phyloP scores from a whole-genome alignment of 805 yeast species.

The Candida dajiaensis region DNA sequence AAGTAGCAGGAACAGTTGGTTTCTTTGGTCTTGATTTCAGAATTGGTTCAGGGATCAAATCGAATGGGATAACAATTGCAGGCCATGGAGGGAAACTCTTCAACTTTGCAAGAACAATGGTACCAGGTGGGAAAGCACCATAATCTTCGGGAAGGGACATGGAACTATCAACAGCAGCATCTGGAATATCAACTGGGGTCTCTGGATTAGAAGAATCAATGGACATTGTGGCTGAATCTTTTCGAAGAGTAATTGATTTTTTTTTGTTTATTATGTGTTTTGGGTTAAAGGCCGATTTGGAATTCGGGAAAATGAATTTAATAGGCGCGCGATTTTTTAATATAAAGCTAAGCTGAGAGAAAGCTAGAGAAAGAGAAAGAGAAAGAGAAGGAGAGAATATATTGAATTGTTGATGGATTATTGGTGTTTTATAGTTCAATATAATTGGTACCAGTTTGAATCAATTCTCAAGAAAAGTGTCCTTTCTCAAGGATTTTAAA shows the following conservation, averaged over 20 bases:
- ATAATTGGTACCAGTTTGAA: too few species aligned
- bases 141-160: constrained; percentile 5
- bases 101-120: constrained; percentile 67
- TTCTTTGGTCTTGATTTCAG: constrained; percentile 44
- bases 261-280: neutral
- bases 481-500: too few species aligned
- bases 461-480: too few species aligned
- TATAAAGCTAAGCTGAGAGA: too few species aligned
- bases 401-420: too few species aligned
- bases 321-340: too few species aligned
- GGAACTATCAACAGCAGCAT: neutral
- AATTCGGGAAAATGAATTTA: too few species aligned
- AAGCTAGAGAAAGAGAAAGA: too few species aligned
- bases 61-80: constrained; percentile 64
- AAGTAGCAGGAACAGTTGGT: constrained; percentile 14
- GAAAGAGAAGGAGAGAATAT: too few species aligned
- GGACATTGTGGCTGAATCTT: neutral
- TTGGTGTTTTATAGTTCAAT: too few species aligned
- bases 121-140: constrained; percentile 38
- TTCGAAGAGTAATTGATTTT: too few species aligned
- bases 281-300: too few species aligned
- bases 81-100: constrained; percentile 94
- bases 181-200: neutral
- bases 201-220: neutral
- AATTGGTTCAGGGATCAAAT: constrained; percentile 54